Conservation (phyloP, 1,284 basidiomycete species). For the Malassezia brasiliensis region DNA sequence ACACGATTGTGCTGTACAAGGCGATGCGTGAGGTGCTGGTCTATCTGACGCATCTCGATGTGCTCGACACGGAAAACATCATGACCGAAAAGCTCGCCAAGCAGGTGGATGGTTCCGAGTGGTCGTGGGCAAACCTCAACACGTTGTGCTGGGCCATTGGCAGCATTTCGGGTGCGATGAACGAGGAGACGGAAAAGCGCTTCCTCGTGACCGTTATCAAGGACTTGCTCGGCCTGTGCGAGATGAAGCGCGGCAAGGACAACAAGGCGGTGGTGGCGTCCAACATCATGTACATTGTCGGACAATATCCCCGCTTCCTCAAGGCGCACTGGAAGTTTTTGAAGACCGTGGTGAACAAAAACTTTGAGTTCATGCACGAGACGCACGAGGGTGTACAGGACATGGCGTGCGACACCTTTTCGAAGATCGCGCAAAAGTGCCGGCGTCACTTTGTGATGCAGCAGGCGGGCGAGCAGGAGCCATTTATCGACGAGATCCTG, state of each 20-base stretch:
- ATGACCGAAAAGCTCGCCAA: slow-evolving; percentile 78
- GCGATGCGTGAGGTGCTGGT: slow-evolving; percentile 88
- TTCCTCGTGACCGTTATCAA: slow-evolving; percentile 99
- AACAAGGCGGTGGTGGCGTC: slow-evolving; percentile 99
- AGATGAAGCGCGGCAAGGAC: slow-evolving; percentile 98
- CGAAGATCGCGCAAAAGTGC: slow-evolving; percentile 99
- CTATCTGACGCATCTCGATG: slow-evolving; percentile 94
- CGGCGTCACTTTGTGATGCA: slow-evolving; percentile 97
- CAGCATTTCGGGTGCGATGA: slow-evolving; percentile 98
- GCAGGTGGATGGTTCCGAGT: slow-evolving; percentile 94
- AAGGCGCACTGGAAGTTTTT: slow-evolving; percentile 99
- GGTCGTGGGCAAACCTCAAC: slow-evolving; percentile 99
- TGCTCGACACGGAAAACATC: slow-evolving; percentile 89
- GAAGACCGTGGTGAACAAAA: slow-evolving; percentile 98
- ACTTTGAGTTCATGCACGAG: slow-evolving; percentile 99
- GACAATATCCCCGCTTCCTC: slow-evolving; percentile 97
- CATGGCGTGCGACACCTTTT: slow-evolving; percentile 99
- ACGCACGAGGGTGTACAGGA: slow-evolving; percentile 99
- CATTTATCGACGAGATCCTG: slow-evolving; percentile 96
- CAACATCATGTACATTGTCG: slow-evolving; percentile 99
- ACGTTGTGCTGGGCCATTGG: slow-evolving; percentile 99
- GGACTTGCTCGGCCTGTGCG: slow-evolving; percentile 87
- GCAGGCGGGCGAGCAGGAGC: slow-evolving; percentile 91
- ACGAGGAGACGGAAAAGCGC: slow-evolving; percentile 93
- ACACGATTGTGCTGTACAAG: slow-evolving; percentile 98